Evolutionary conservation across 108 stramenopile genomes (phyloP).

Genomic region (Cyclotella sp.): DNA sequence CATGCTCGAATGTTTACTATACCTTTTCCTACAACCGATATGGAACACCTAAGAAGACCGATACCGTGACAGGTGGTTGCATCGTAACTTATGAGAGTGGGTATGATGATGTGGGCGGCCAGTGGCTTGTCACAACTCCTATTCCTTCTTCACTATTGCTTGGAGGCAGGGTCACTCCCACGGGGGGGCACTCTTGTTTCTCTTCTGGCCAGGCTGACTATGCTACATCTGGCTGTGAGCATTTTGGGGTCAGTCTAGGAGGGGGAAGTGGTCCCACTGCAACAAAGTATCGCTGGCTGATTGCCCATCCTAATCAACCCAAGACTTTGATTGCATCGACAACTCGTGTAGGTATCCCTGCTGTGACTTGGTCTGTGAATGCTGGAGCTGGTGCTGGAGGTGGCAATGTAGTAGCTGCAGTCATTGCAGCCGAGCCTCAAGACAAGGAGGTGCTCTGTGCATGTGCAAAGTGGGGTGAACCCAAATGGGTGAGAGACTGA

Average conservation of each 20-base stretch:
- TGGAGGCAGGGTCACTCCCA: background rate
- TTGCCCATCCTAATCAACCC: conserved; percentile 1
- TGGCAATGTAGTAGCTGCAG: conserved; percentile 10
- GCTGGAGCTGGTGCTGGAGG: background rate
- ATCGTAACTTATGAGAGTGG: conserved; percentile 7
- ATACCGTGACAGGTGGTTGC: conserved; percentile 6
- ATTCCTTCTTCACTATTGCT: background rate
- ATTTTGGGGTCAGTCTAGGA: conserved; percentile 5
- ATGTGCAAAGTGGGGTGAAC: conserved; percentile 5
- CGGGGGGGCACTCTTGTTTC: background rate
- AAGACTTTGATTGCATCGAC: background rate
- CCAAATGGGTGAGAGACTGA: background rate
- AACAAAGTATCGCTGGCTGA: conserved; percentile 10
- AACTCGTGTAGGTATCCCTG: conserved; percentile 4
- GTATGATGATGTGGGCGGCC: background rate
- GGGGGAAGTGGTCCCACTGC: background rate
- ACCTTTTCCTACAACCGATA: conserved; percentile 11
- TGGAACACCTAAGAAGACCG: conserved; percentile 6
- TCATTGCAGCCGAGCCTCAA: conserved; percentile 12
- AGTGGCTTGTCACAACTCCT: conserved; percentile 3
- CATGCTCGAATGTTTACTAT: conserved; percentile 5
- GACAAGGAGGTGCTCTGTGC: background rate
- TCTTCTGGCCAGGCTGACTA: conserved; percentile 9
- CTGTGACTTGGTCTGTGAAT: background rate
- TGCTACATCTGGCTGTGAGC: conserved; percentile 4